Evolutionary conservation across 345 rosid genomes (phyloP), one percentile per base, ranked within the genome.

Genomic region (Pugionium cornutum): DNA sequence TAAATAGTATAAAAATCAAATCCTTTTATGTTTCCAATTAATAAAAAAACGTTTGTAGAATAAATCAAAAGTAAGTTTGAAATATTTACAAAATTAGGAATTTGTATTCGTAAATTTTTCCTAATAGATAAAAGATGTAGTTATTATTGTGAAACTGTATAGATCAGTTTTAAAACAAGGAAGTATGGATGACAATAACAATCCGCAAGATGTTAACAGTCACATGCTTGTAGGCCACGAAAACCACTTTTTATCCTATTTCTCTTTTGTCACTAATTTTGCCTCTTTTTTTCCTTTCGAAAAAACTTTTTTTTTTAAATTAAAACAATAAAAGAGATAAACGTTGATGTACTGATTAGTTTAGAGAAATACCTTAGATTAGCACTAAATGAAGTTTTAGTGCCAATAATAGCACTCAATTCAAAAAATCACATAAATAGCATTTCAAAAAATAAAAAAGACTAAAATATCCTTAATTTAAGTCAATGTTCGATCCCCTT

Each of bases 191-290:
- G 58, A 31, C 50, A 62, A 62, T 62, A 30, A 62, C 45, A 62
- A 62, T 70, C 74, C 49, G 5, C 11, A 70, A 45, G 74, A 62
- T 70, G 69, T 47, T 44, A 70, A 63, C 69, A 4, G 58, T 64
- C 75, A 70, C 75, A 70, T 70, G 64, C 58, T 63, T 55, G 69
- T 70, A 70, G 52, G 58, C 49, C 36, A 70, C 64, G 47, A 26
- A 63, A 63, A 55, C 47, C 58, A 70, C 75, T 62, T 63, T 70
- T 70, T 63, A 55, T 63, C 48, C 64, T 37, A 63, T 39, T 55
- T 70, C 53, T 55, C 58, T 70, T 70, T 47, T 63, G 31, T 63
- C 75, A 70, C 69, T 70, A 47, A 31, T 54, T 62, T 70, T 61
- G 27, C 62, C n/a, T n/a, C n/a, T n/a, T n/a, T n/a, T n/a, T n/a